Evolutionary conservation across 2,329 filamentous ascomycete genomes (phyloP).

Genomic region (Alternaria consortialis): DNA sequence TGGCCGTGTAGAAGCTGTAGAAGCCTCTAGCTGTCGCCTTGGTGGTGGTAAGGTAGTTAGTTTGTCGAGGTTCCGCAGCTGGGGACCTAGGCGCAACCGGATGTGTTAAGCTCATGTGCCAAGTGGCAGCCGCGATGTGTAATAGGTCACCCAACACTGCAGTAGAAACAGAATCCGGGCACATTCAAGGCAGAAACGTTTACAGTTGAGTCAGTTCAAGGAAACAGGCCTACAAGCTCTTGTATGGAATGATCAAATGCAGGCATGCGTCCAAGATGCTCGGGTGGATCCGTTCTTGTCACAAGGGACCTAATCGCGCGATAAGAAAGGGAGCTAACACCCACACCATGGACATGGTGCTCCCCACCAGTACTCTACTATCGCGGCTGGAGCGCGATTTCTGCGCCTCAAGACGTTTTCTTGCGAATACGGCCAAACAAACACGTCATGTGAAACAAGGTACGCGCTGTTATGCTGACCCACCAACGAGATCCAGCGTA

Average conservation of each 20-base stretch:
- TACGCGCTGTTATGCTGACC: conserved; percentile 26
- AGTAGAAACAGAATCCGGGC: conserved; percentile 6
- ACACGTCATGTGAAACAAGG: conserved; percentile 35
- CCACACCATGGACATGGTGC: conserved; percentile 5
- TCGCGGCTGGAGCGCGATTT: conserved; percentile 1
- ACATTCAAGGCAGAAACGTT: background rate
- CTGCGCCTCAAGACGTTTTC: background rate
- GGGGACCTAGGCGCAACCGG: conserved; percentile 27
- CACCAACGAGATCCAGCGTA: background rate
- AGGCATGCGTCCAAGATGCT: conserved; percentile 23
- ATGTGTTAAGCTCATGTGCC: conserved; percentile 34
- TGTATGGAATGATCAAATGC: conserved; percentile 8
- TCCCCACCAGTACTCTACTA: background rate
- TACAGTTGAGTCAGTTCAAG: background rate
- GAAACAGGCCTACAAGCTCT: background rate
- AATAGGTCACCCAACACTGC: conserved; percentile 1
- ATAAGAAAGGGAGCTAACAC: conserved; percentile 30
- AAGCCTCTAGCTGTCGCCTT: conserved; percentile 6
- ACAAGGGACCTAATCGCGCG: conserved; percentile 23
- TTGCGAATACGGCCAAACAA: background rate
- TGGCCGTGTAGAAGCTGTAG: background rate
- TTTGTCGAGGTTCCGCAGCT: conserved; percentile 12
- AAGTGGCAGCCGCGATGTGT: conserved; percentile 34
- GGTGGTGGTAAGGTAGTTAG: conserved; percentile 19
- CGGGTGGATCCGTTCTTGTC: conserved; percentile 29